Percentiles rank a stretch among this genome's conserved stretches.
Evolutionary conservation across 2,329 filamentous ascomycete species (phyloP).

Genomic region (Allantophomopsis cytisporea): DNA sequence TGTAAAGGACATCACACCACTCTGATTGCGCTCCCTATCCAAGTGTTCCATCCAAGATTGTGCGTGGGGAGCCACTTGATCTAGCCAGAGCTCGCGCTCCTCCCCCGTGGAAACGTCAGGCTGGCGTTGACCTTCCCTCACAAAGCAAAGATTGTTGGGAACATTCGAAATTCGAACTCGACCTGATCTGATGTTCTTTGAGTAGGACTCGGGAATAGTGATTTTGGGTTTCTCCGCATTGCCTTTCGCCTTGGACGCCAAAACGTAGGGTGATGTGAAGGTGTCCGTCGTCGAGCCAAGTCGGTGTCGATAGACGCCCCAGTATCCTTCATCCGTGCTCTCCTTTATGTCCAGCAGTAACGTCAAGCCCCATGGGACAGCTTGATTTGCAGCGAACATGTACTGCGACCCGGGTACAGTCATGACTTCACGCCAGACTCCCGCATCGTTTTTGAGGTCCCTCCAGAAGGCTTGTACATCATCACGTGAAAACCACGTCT

Average conservation of each 20-base stretch:
- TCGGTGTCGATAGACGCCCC: conserved; percentile 9
- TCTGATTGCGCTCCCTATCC: conserved; percentile 5
- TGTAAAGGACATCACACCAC: conserved; percentile 5
- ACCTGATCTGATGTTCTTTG: conserved; percentile 1
- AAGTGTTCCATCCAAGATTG: conserved; percentile 7
- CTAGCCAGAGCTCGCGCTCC: conserved; percentile 6
- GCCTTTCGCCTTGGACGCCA: conserved; percentile 2
- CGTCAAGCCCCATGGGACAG: conserved; percentile 6
- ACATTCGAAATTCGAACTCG: conserved; percentile 4
- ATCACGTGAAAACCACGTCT: conserved; percentile 8
- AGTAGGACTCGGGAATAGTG: conserved; percentile 1
- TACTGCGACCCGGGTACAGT: conserved; percentile 8
- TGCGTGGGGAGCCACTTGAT: conserved; percentile 5
- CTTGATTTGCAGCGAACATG: conserved; percentile 6
- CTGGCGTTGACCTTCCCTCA: conserved; percentile 7
- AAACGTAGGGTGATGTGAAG: conserved; percentile 5
- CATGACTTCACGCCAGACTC: conserved; percentile 9
- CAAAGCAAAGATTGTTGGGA: conserved; percentile 8
- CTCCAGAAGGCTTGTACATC: conserved; percentile 6
- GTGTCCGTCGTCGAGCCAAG: conserved; percentile 5
- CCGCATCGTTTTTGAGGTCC: conserved; percentile 6
- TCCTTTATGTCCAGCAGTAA: conserved; percentile 3
- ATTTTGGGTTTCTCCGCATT: conserved; percentile 1
- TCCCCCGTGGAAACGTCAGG: conserved; percentile 3
- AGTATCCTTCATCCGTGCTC: conserved; percentile 8